phyloP scores from a whole-genome alignment of 805 yeast genomes.

The Candida chauliodis region DNA sequence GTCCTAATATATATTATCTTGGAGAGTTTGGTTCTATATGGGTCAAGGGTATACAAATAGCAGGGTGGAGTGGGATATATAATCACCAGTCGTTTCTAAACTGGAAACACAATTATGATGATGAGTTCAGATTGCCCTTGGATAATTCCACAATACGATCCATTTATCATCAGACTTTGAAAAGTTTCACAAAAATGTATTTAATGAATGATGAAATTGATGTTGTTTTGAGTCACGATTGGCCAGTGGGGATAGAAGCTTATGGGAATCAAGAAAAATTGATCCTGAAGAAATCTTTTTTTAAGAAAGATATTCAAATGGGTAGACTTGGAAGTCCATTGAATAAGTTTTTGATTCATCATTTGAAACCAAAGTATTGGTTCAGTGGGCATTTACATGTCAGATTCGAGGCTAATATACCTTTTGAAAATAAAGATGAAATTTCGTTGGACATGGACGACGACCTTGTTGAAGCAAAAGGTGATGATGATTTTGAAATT shows the following conservation, averaged over 20 bases:
- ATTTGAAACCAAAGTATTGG: slow-evolving; percentile 70
- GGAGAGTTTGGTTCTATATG: slow-evolving; percentile 76
- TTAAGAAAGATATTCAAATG: slow-evolving; percentile 56
- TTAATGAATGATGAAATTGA: slow-evolving; percentile 41
- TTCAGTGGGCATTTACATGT: slow-evolving; percentile 88
- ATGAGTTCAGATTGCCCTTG: slow-evolving; percentile 41
- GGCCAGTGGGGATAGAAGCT: slow-evolving; percentile 81
- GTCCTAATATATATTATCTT: slow-evolving; percentile 78
- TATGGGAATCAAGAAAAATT: slow-evolving; percentile 57
- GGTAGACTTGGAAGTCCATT: slow-evolving; percentile 72
- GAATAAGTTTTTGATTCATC: slow-evolving; percentile 49
- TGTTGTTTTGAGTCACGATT: slow-evolving; percentile 79
- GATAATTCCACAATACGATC: slow-evolving; percentile 46
- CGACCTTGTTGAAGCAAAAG: slow-evolving; percentile 9
- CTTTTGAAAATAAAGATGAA: slow-evolving; percentile 14
- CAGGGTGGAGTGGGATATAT: slow-evolving; percentile 83
- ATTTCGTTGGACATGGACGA: slow-evolving; percentile 21
- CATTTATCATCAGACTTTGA: slow-evolving; percentile 70
- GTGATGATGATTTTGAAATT: slow-evolving; percentile 9
- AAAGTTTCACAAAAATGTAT: slow-evolving; percentile 56
- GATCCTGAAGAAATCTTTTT: slow-evolving; percentile 60
- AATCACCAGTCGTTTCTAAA: slow-evolving; percentile 34
- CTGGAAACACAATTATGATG: neutral
- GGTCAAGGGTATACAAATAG: slow-evolving; percentile 72
- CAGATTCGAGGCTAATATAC: slow-evolving; percentile 55